These are phyloP conservation scores for Citrus medica DNA, from an alignment of 345 rosid genomes.

Conservation along the genomic window DNA sequence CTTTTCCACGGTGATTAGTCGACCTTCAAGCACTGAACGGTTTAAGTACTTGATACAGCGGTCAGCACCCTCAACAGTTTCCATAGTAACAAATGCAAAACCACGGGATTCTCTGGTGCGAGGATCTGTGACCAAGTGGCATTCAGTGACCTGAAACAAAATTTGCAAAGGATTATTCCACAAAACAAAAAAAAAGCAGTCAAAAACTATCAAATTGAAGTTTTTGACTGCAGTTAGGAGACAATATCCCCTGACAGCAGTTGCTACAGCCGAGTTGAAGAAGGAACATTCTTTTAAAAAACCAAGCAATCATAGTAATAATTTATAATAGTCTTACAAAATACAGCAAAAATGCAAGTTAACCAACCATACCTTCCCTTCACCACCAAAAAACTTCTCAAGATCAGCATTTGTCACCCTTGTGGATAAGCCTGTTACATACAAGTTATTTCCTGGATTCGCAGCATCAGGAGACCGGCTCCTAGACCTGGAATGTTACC, in stretches of 20 bases:
- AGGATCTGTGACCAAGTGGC: conserved; percentile 58
- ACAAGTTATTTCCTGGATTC: conserved; percentile 66
- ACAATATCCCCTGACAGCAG: background rate
- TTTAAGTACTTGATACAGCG: conserved; percentile 61
- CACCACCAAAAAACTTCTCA: conserved; percentile 49
- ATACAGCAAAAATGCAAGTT: background rate
- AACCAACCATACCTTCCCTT: conserved; percentile 51
- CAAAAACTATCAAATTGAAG: background rate
- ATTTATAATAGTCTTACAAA: background rate
- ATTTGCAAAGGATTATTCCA: background rate
- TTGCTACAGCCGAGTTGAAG: background rate
- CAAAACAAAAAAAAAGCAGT: background rate
- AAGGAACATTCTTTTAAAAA: background rate
- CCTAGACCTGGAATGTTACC: conserved; percentile 44
- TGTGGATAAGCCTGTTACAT: conserved; percentile 64
- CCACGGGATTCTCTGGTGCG: conserved; percentile 65
- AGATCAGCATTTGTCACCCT: conserved; percentile 44
- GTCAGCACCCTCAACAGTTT: conserved; percentile 44
- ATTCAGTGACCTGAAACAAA: conserved; percentile 49
- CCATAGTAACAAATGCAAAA: conserved; percentile 71
- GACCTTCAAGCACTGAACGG: conserved; percentile 64
- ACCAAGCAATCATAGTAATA: background rate
- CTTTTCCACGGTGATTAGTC: conserved; percentile 62
- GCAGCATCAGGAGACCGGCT: conserved; percentile 38
- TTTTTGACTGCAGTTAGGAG: background rate